These are phyloP conservation scores for Yarrowia porcina DNA, from an alignment of 805 yeast species.

Conservation along the genomic window DNA sequence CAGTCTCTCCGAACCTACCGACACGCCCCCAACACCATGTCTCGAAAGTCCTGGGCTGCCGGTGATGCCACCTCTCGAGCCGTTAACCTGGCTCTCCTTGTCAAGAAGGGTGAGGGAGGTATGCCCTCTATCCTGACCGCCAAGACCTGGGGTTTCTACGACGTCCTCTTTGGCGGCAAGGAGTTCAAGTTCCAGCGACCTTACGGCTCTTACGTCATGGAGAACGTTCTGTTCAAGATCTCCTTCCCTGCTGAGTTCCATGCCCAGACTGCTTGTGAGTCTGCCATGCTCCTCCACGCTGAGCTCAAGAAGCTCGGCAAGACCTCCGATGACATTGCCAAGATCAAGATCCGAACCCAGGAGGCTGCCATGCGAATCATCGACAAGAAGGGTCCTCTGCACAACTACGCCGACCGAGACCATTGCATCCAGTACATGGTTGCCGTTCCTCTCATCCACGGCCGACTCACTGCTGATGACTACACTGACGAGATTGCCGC, in stretches of 20 bases:
- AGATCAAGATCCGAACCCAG: conserved; percentile 53
- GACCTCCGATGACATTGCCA: conserved; percentile 48
- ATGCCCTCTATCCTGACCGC: conserved; percentile 59
- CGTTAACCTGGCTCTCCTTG: conserved; percentile 53
- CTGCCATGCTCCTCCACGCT: conserved; percentile 47
- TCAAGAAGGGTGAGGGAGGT: conserved; percentile 52
- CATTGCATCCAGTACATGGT: conserved; percentile 65
- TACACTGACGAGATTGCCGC: conserved; percentile 51
- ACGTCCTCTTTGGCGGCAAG: conserved; percentile 54
- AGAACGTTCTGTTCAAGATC: conserved; percentile 57
- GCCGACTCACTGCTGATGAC: conserved; percentile 57
- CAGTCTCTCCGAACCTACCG: conserved; percentile 58
- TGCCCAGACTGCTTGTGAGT: conserved; percentile 63
- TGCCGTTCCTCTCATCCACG: conserved; percentile 54
- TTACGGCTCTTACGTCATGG: conserved; percentile 60
- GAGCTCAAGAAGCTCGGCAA: conserved; percentile 43
- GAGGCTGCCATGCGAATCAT: conserved; percentile 60
- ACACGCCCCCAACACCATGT: conserved; percentile 62
- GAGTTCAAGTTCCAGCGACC: conserved; percentile 53
- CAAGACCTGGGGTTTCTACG: conserved; percentile 61
- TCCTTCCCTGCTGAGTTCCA: conserved; percentile 66
- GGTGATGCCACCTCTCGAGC: conserved; percentile 62
- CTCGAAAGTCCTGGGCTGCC: conserved; percentile 66
- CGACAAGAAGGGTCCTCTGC: conserved; percentile 56
- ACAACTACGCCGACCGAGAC: conserved; percentile 63